A percentile compares a stretch with the other conserved stretches of the same genome.
phyloP scores from a whole-genome alignment of 371 early-diverging fungal species.

The Polyrhizophydium stewartii region DNA sequence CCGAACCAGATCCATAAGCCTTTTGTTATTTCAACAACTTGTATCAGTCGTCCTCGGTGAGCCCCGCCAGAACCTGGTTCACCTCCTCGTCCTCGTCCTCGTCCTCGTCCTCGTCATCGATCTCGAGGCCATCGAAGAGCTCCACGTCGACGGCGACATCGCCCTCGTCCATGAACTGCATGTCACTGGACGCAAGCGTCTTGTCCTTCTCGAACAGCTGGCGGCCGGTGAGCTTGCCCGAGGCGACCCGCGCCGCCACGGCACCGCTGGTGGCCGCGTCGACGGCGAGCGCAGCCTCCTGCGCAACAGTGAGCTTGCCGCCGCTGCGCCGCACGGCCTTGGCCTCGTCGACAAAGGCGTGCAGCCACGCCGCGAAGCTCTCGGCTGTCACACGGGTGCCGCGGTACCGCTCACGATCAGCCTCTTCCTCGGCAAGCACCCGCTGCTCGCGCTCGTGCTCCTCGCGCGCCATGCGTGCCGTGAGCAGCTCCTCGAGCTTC shows the following conservation, averaged over 20 bases:
- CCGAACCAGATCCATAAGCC: no score
- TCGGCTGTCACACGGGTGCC: constrained; percentile 84
- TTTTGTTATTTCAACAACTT: no score
- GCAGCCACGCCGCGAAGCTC: constrained; percentile 76
- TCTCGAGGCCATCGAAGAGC: constrained; percentile 60
- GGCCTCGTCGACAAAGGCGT: constrained; percentile 69
- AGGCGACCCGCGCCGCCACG: neutral
- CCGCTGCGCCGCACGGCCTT: constrained; percentile 50
- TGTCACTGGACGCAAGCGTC: constrained; percentile 79
- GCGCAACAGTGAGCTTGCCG: constrained; percentile 25
- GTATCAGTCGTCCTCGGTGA: constrained; percentile 26
- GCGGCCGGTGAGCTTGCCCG: constrained; percentile 55
- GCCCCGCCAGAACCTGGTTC: constrained; percentile 19
- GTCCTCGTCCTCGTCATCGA: constrained; percentile 20
- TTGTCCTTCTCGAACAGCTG: constrained; percentile 89
- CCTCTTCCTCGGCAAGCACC: constrained; percentile 68
- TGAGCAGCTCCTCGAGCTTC: constrained; percentile 56
- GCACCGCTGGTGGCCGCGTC: constrained; percentile 16
- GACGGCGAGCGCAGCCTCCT: constrained; percentile 11
- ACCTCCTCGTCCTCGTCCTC: constrained; percentile 16
- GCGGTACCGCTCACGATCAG: constrained; percentile 69
- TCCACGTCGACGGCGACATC: constrained; percentile 70
- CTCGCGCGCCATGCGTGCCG: constrained; percentile 46
- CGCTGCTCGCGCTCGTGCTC: constrained; percentile 57
- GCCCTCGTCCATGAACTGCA: constrained; percentile 77